A percentile compares a stretch with the other conserved stretches of the same genome.
Evolutionary conservation across 306 rosid species (phyloP).

Genomic region (Acacia confusa): DNA sequence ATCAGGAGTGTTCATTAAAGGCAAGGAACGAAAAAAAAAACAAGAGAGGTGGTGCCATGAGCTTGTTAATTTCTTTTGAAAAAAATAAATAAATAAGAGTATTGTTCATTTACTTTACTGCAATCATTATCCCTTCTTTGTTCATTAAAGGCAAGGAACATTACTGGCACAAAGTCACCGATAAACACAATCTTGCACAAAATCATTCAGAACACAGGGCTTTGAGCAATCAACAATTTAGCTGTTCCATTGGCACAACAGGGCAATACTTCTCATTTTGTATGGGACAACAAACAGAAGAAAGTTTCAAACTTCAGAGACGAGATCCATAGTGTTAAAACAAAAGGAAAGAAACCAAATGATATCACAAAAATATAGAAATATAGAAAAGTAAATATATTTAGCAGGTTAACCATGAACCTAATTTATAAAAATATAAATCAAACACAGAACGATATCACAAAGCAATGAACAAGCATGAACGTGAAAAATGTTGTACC

Average conservation of each 20-base stretch:
- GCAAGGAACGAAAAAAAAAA: too few species aligned
- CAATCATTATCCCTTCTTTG: slow-evolving; percentile 2
- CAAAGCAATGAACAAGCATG: background rate
- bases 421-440: background rate
- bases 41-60: too few species aligned
- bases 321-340: background rate
- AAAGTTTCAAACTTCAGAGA: background rate
- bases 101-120: background rate
- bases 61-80: too few species aligned
- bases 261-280: background rate
- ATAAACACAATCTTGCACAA: background rate
- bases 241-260: background rate
- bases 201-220: slow-evolving; percentile 1
- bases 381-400: too few species aligned
- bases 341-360: slow-evolving; percentile 9
- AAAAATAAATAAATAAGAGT: too few species aligned
- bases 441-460: background rate
- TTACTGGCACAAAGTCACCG: background rate
- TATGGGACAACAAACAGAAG: background rate
- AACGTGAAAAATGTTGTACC: too few species aligned
- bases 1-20: too few species aligned
- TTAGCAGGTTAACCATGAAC: background rate
- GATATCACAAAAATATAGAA: too few species aligned
- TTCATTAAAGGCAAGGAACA: background rate
- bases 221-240: background rate